Base-by-base conservation (phyloP, 345 rosid genomes). In the Boechera divaricarpa region DNA sequence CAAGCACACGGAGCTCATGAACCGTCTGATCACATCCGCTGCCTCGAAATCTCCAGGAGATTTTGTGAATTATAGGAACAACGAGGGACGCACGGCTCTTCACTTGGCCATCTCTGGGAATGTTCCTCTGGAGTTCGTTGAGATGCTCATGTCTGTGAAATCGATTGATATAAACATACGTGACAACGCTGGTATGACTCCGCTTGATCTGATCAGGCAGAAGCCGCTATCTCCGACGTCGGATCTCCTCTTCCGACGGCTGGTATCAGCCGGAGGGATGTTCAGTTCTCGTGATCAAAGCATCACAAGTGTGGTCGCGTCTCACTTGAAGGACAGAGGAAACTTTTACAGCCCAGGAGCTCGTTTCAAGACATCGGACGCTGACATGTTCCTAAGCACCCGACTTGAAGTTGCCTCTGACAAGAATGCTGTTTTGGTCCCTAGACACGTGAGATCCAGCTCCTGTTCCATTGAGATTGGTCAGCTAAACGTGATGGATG, bases 261-360 rank as follows among this genome's bases (percentile, higher is more conserved):
- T 94, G 79, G 86, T 88, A 64, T 90, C 96, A 11, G 97, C 91
- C 0, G 96, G 98, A 8, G 98, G 91, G 36, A 84, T 86, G 53
- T 80, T 87, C 58, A 82, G 89, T 36, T 79, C 79, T 53, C 85
- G 81, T 65, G 92, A 89, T 64, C 83, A 82, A 61, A 71, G 84
- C 60, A 82, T 89, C 2, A 77, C 90, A 70, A 83, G 86, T 57
- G 91, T 88, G 75, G 81, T 89, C 12, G 90, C 86, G 28, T 87
- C 91, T 26, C 88, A 86, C 47, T 60, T 94, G 38, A 91, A 90
- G 89, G 86, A 84, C 86, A 93, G 82, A 57, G 90, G 93, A 3
- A 83, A 63, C 66, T 85, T 82, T 58, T 82, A 75, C 73, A 90
- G 96, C 39, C 98, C 97, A 0, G 98, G 97, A 67, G 87, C 98